Conservation (phyloP, 164 flowering plant species). For the Nelumbo lutea region DNA sequence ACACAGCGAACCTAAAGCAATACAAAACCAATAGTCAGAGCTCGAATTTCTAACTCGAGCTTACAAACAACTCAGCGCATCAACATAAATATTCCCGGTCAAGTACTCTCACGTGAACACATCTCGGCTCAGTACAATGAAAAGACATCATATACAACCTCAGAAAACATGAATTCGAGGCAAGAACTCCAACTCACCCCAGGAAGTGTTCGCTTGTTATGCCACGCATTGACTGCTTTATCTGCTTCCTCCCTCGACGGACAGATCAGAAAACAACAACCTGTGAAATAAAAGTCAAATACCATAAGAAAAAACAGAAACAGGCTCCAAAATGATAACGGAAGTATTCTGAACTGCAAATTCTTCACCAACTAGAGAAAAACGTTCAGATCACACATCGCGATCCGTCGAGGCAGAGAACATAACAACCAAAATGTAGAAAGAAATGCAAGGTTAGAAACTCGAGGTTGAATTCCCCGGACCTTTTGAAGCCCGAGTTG, state of each 20-base stretch:
- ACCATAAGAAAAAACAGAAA: constrained; percentile 5
- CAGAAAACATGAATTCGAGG: not conserved
- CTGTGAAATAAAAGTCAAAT: constrained; percentile 26
- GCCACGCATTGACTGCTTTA: constrained; percentile 87
- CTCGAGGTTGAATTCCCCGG: not conserved
- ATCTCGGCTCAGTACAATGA: not conserved
- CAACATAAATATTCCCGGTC: not conserved
- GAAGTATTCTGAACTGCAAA: constrained; percentile 1
- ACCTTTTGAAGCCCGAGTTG: constrained; percentile 87
- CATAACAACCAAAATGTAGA: constrained; percentile 6
- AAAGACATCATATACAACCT: not conserved
- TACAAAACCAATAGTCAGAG: not conserved
- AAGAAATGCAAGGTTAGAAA: not conserved
- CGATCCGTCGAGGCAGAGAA: constrained; percentile 11
- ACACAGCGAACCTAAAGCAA: not conserved
- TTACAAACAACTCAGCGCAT: not conserved
- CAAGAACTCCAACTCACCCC: constrained; percentile 53
- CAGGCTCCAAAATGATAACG: constrained; percentile 23
- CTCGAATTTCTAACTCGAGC: not conserved
- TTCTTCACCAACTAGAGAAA: not conserved
- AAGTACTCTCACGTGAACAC: not conserved
- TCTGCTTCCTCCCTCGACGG: constrained; percentile 95
- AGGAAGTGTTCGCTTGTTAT: constrained; percentile 84
- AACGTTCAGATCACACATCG: constrained; percentile 12
- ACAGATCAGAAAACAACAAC: constrained; percentile 92